Conservation (phyloP, 163 green algal species). For the Coccomyxa subellipsoidea region DNA sequence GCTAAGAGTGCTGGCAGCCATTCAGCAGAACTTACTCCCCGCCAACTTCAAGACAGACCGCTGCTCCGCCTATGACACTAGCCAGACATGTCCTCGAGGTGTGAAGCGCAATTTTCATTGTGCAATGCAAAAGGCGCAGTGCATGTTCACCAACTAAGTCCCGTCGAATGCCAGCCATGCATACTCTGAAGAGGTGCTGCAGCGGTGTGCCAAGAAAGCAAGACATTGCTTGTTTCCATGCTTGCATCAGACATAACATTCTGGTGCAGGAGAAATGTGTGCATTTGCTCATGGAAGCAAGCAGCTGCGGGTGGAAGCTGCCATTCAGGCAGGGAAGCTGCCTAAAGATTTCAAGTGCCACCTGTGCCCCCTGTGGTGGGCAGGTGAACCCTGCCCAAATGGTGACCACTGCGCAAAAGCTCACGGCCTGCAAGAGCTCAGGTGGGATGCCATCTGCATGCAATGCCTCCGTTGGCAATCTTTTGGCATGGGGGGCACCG, state of each 20-base stretch:
- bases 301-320: background rate
- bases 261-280: background rate
- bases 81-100: background rate
- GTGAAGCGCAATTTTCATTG: background rate
- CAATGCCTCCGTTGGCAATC: no score
- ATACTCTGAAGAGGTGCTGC: no score
- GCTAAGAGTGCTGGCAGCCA: background rate
- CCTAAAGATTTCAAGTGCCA: background rate
- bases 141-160: no score
- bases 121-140: no score
- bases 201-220: no score
- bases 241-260: no score
- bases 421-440: background rate
- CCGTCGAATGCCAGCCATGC: no score
- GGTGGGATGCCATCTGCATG: background rate
- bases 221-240: no score
- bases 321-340: background rate
- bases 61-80: background rate
- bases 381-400: background rate
- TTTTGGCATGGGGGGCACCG: no score
- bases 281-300: background rate
- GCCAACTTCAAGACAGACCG: background rate
- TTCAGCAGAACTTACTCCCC: background rate
- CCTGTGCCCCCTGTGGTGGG: background rate
- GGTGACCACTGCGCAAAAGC: background rate